Conservation (phyloP, 2,329 filamentous ascomycete genomes). For the Fusarium proliferatum region DNA sequence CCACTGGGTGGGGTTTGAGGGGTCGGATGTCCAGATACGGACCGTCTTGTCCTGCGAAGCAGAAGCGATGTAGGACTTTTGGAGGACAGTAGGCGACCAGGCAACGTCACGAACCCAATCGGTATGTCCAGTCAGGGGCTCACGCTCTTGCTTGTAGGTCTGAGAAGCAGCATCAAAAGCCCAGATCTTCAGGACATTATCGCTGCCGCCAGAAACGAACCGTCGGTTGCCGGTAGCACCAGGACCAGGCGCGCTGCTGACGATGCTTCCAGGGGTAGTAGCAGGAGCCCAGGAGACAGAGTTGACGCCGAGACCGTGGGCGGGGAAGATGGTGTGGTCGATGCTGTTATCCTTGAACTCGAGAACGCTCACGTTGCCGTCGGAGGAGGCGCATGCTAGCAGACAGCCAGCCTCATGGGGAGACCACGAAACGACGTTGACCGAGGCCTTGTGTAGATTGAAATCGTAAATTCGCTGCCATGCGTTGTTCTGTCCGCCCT, state of each 20-base stretch:
- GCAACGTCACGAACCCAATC: constrained; percentile 99
- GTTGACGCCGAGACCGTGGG: constrained; percentile 95
- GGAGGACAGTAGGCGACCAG: constrained; percentile 94
- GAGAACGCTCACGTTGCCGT: constrained; percentile 92
- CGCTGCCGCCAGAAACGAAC: constrained; percentile 94
- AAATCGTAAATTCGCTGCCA: constrained; percentile 95
- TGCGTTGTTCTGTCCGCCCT: constrained; percentile 65
- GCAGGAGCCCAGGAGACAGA: constrained; percentile 95
- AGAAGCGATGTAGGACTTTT: constrained; percentile 96
- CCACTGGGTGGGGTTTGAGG: constrained; percentile 76
- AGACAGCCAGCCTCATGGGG: constrained; percentile 95
- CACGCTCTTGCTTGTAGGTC: constrained; percentile 70
- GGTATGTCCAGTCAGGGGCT: constrained; percentile 80
- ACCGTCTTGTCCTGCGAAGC: constrained; percentile 98
- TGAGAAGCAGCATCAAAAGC: constrained; percentile 74
- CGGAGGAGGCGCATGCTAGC: constrained; percentile 92
- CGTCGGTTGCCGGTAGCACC: constrained; percentile 75
- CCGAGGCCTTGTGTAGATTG: constrained; percentile 91
- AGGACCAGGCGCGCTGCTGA: constrained; percentile 74
- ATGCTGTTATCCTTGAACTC: constrained; percentile 98
- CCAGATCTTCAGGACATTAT: constrained; percentile 96
- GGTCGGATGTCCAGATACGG: constrained; percentile 90
- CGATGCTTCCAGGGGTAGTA: constrained; percentile 83
- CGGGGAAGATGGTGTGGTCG: constrained; percentile 88
- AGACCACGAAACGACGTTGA: constrained; percentile 98